Evolutionary conservation across 2,329 filamentous ascomycete species (phyloP), one percentile per base, ranked within the genome.

Genomic region (Claviceps maximensis): DNA sequence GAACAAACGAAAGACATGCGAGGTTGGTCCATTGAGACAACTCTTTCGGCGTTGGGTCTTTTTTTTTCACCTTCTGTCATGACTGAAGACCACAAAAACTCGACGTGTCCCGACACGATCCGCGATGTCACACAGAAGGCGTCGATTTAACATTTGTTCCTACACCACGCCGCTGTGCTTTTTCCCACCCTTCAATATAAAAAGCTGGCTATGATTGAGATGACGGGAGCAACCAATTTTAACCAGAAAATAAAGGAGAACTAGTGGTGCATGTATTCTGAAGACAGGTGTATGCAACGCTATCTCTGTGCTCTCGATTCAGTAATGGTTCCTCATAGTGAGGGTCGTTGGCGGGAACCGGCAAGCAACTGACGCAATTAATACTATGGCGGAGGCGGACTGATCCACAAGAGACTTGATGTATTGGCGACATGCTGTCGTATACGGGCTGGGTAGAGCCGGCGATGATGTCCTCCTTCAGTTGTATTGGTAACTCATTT

Each of bases 11-110:
- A 47, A 54, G 52, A 55, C 47, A 64, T 65, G 65, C 68, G 67
- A 70, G 66, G 65, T 70, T 71, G 69, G 67, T 68, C 66, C 71
- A 65, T 68, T 69, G 41, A 45, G 17, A 45, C 15, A 17, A 27
- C 42, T 27, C 21, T 69, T 64, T 67, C 69, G 72, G 73, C 73
- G 73, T 75, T 75, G 70, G 70, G 68, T 71, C 68, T 70, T 67
- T 38, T 29, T 63, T 59, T 17, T 23, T 31, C 27, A 62, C 33
- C 29, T 42, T 41, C 23, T 40, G 17, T 47, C 58, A 65, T 67
- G 66, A 67, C 63, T 69, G 67, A 70, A 67, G 65, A 71, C 67
- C 68, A 68, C 69, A 63, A 64, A 61, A 61, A 61, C 68, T 62
- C 59, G 67, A 63, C 69, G 67, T 68, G 72, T 69, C 66, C 68